phyloP scores from a whole-genome alignment of 2,329 filamentous ascomycete species.

The Xylariales sp. region DNA sequence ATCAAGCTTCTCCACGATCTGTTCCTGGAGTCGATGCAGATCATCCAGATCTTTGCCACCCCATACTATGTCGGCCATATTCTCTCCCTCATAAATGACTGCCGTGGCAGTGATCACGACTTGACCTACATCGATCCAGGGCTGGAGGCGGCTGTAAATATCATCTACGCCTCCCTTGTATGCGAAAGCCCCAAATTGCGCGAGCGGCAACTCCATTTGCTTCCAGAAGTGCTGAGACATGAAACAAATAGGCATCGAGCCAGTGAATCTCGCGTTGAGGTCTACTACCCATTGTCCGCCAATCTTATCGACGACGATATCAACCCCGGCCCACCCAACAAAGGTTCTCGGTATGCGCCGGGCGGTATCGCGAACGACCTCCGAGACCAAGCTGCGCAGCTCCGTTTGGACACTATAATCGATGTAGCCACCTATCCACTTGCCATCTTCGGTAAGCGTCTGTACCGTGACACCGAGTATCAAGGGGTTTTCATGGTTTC shows the following conservation, averaged over 20 bases:
- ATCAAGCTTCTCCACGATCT: conserved; percentile 8
- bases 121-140: conserved; percentile 12
- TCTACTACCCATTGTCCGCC: conserved; percentile 19
- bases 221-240: conserved; percentile 19
- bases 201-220: conserved; percentile 13
- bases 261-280: conserved; percentile 20
- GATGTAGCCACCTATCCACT: conserved; percentile 19
- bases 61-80: conserved; percentile 21
- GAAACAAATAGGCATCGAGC: conserved; percentile 21
- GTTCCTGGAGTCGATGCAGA: conserved; percentile 11
- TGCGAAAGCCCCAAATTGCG: conserved; percentile 18
- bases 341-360: conserved; percentile 13
- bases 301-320: conserved; percentile 16
- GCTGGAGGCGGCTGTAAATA: conserved; percentile 13
- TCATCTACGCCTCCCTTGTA: conserved; percentile 14
- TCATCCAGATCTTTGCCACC: conserved; percentile 14
- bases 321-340: conserved; percentile 19
- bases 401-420: conserved; percentile 17
- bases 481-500: conserved; percentile 14
- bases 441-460: conserved; percentile 16
- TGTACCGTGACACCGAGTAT: conserved; percentile 19
- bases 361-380: conserved; percentile 17
- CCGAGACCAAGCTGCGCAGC: conserved; percentile 11
- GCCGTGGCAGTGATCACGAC: conserved; percentile 18
- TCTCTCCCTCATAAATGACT: conserved; percentile 11